Conservation (phyloP, 768 basidiomycete genomes). For the Russula olivacea region DNA sequence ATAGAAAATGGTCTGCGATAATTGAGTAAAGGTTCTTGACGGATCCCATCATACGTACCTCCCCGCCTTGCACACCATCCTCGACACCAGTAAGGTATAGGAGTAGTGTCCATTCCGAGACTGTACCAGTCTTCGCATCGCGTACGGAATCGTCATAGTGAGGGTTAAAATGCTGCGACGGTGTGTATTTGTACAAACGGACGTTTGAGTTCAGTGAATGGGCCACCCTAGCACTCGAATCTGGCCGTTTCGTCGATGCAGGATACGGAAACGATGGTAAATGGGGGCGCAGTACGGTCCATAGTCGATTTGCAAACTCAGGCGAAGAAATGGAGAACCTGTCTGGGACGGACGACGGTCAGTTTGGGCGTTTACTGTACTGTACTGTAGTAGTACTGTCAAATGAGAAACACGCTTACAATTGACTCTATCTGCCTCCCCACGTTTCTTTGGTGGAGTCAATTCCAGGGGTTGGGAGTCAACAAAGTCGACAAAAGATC, state of each 20-base stretch:
- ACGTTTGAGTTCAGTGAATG: slow-evolving; percentile 71
- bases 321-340: slow-evolving; percentile 54
- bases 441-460: slow-evolving; percentile 64
- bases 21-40: not conserved
- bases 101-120: slow-evolving; percentile 73
- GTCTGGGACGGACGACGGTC: slow-evolving; percentile 35
- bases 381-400: too few species aligned
- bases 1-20: slow-evolving; percentile 62
- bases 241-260: slow-evolving; percentile 30
- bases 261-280: slow-evolving; percentile 50
- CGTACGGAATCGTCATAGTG: slow-evolving; percentile 72
- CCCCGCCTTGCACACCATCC: slow-evolving; percentile 68
- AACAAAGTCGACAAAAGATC: slow-evolving; percentile 52
- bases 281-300: slow-evolving; percentile 47
- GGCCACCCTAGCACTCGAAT: slow-evolving; percentile 34
- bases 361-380: slow-evolving; percentile 3
- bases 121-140: slow-evolving; percentile 51
- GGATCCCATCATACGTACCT: slow-evolving; percentile 36
- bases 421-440: slow-evolving; percentile 67
- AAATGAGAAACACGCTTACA: slow-evolving; percentile 36
- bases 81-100: slow-evolving; percentile 67
- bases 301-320: slow-evolving; percentile 52
- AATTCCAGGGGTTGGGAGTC: slow-evolving; percentile 55
- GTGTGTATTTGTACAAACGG: slow-evolving; percentile 61
- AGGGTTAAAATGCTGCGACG: slow-evolving; percentile 61